These are phyloP conservation scores for Fusarium torreyae DNA, from an alignment of 2,329 filamentous ascomycete genomes.

Conservation along the genomic window DNA sequence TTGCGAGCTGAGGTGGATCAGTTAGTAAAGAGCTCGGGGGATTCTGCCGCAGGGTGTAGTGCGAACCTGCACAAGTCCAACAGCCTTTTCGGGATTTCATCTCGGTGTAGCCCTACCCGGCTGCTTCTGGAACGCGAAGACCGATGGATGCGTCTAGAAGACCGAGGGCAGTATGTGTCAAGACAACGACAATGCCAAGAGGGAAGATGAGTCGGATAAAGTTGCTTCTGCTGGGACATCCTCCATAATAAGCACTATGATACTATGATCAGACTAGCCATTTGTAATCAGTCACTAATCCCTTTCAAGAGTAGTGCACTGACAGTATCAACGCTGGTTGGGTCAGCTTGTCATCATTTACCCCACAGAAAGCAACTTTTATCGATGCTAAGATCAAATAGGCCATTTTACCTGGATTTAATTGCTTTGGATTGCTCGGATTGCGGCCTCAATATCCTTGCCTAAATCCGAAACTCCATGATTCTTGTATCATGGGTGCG, in stretches of 20 bases:
- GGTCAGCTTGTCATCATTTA: background rate
- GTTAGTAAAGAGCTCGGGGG: slow-evolving; percentile 3
- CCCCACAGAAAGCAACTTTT: slow-evolving; percentile 36
- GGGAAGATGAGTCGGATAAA: slow-evolving; percentile 13
- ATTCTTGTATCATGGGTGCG: background rate
- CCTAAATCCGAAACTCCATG: background rate
- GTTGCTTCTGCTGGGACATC: slow-evolving; percentile 15
- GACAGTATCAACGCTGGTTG: background rate
- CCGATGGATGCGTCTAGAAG: background rate
- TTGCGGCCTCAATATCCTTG: background rate
- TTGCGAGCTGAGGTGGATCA: slow-evolving; percentile 30
- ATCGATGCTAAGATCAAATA: slow-evolving; percentile 10
- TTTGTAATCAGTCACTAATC: slow-evolving; percentile 14
- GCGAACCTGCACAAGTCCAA: slow-evolving; percentile 43
- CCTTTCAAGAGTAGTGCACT: background rate
- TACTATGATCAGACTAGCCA: background rate
- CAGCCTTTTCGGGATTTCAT: slow-evolving; percentile 37
- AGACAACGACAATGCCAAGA: background rate
- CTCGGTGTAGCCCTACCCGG: background rate
- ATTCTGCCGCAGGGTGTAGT: background rate
- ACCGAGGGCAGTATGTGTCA: too few species aligned
- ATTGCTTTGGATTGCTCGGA: background rate
- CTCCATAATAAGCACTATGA: background rate
- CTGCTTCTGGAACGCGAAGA: background rate
- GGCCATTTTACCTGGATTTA: background rate